A percentile compares a stretch with the other conserved stretches of the same genome.
Conservation (phyloP, 2,329 filamentous ascomycete genomes). For the Fusarium keratoplasticum region DNA sequence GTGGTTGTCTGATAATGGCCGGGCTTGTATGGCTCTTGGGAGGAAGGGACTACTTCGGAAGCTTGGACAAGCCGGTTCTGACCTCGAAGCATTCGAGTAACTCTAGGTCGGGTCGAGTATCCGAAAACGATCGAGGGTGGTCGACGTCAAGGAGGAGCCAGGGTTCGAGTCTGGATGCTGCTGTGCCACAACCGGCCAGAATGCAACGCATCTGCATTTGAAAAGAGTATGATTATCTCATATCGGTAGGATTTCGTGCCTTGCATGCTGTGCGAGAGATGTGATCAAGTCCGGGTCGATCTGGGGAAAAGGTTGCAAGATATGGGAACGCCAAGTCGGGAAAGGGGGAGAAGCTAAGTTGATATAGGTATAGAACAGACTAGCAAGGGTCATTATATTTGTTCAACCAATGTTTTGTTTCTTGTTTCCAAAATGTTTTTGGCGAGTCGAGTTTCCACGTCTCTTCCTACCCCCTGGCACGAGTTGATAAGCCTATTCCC, state of each 20-base stretch:
- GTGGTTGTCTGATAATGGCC: not conserved
- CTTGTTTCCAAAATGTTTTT: not conserved
- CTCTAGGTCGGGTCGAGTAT: not conserved
- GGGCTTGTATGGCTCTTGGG: not conserved
- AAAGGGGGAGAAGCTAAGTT: not conserved
- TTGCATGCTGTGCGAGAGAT: not conserved
- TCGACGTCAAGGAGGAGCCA: not conserved
- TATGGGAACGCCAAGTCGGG: not conserved
- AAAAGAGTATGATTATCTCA: constrained; percentile 19
- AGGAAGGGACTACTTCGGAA: not conserved
- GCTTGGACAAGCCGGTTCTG: not conserved
- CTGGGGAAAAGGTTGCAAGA: not conserved
- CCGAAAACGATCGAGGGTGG: not conserved
- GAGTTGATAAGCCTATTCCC: not conserved
- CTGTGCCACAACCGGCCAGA: not conserved
- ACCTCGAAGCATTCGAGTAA: not conserved
- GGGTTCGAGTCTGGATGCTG: not conserved
- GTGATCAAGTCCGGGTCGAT: not conserved
- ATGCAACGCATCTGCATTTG: not conserved
- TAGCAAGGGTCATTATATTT: not conserved
- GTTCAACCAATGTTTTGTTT: not conserved
- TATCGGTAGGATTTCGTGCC: not conserved
- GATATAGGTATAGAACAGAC: not conserved
- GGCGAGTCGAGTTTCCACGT: not conserved
- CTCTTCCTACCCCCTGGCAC: not conserved